Conservation (phyloP, 2,329 filamentous ascomycete species). For the Geosmithia flava region DNA sequence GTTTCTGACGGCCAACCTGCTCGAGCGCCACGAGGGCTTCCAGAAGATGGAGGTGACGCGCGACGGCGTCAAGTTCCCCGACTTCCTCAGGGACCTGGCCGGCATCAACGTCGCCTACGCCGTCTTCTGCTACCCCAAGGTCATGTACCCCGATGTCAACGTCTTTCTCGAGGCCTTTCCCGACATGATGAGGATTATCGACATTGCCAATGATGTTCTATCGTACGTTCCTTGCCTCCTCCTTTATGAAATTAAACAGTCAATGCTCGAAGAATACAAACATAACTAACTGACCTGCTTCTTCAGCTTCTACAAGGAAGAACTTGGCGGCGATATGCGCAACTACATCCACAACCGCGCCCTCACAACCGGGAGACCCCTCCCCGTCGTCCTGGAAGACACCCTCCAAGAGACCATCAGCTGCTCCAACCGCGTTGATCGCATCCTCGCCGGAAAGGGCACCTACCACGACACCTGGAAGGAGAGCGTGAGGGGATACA, state of each 20-base stretch:
- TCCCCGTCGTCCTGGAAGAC: conserved; percentile 5
- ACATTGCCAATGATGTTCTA: conserved; percentile 10
- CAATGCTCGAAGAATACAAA: neutral
- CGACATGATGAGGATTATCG: conserved; percentile 9
- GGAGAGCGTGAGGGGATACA: conserved; percentile 7
- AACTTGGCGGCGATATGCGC: conserved; percentile 7
- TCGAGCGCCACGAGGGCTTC: conserved; percentile 9
- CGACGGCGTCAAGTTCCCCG: conserved; percentile 7
- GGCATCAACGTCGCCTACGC: conserved; percentile 9
- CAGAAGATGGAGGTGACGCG: conserved; percentile 6
- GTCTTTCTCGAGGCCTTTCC: conserved; percentile 9
- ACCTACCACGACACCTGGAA: conserved; percentile 7
- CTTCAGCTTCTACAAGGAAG: conserved; percentile 9
- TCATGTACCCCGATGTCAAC: conserved; percentile 6
- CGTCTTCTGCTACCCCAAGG: conserved; percentile 9
- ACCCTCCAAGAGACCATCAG: conserved; percentile 5
- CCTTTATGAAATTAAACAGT: neutral
- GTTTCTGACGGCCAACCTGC: conserved; percentile 9
- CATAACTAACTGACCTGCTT: neutral
- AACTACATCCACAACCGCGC: conserved; percentile 9
- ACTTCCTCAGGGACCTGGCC: conserved; percentile 8
- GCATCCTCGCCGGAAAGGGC: conserved; percentile 8
- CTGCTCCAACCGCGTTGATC: conserved; percentile 4
- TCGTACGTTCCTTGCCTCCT: conserved; percentile 7
- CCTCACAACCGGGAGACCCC: conserved; percentile 1